Evolutionary conservation across 2,329 filamentous ascomycete genomes (phyloP), one percentile per base, ranked within the genome.

Genomic region (Grosmannia penicillata): DNA sequence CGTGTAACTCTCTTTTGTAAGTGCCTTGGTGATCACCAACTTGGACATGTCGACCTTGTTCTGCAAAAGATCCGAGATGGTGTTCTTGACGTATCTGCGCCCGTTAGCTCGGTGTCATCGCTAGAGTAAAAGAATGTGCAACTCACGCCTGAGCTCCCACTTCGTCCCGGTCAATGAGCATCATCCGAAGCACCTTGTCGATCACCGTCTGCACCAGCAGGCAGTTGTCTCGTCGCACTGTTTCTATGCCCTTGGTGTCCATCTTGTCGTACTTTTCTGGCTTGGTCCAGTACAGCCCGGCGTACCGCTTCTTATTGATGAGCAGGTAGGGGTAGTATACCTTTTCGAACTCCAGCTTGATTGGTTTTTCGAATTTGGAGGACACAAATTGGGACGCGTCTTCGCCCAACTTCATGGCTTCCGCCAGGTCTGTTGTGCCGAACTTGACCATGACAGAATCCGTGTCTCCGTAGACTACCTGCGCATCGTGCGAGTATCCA

Each of bases 401-500:
- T 53, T 94, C 73, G n/a, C 91, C 91, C 19, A 98, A 66, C 52
- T 82, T 86, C 91, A 98, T 98, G 18, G 86, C 81, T 47, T 91
- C 83, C 6, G 74, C 70, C 15, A 98, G 67, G 46, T 95, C 86
- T 30, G 76, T 78, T 9, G 86, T 87, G 31, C 91, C 91, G 49
- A 98, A 98, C 54, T 95, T 96, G 44, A 98, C 89, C 91, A 98
- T 98, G 62, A 98, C 91, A 8, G 91, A 98, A 69, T 98, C 91
- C 2, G 91, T 98, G 59, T 98, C 91, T 63, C 91, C 91, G 50
- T 98, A 98, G 46, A 98, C 93, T 61, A 98, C 91, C 54, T 95
- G 78, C 0, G 91, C 91, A 56, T 98, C 83, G 56, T 96, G 85
- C 2, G 73, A 76, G 59, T 96, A 98, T 15, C 91, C 91, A 51